Evolutionary conservation across 495 filamentous ascomycete genomes (phyloP).

Genomic region (Parmelia sp.): DNA sequence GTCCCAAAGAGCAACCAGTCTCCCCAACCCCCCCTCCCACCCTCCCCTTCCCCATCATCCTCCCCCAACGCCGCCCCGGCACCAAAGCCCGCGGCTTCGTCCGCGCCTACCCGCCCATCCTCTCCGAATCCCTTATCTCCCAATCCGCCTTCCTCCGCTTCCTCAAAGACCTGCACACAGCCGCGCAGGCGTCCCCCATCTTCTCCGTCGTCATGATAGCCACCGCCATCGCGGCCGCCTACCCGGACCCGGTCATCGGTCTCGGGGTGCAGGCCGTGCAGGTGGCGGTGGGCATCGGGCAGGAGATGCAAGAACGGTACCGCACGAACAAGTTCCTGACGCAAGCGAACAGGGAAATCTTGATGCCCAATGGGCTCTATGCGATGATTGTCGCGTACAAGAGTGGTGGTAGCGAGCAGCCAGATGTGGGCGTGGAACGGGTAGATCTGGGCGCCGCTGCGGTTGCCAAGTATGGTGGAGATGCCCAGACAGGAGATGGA

Average conservation of each 20-base stretch:
- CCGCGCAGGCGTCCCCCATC: too few relatives aligned
- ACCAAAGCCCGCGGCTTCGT: too few relatives aligned
- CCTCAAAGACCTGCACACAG: too few relatives aligned
- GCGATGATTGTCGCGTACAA: conserved; percentile 28
- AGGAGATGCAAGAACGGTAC: conserved; percentile 21
- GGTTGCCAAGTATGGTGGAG: conserved; percentile 5
- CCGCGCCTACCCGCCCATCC: too few relatives aligned
- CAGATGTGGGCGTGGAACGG: not conserved
- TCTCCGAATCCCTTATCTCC: too few relatives aligned
- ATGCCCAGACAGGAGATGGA: not conserved
- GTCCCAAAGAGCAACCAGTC: conserved; percentile 5
- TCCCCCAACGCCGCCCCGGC: too few relatives aligned
- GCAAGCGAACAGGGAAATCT: conserved; percentile 24
- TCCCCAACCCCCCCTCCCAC: too few relatives aligned
- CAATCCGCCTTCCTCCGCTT: too few relatives aligned
- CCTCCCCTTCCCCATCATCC: too few relatives aligned
- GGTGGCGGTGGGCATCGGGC: conserved; percentile 21
- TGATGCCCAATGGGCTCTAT: conserved; percentile 26
- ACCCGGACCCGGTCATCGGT: conserved; percentile 15
- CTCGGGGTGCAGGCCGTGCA: conserved; percentile 22
- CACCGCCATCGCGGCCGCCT: too few relatives aligned
- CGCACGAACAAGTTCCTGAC: conserved; percentile 26
- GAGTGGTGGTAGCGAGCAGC: conserved; percentile 9
- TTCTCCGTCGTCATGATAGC: too few relatives aligned
- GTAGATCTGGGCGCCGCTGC: conserved; percentile 6